phyloP scores from a whole-genome alignment of 805 yeast genomes.

The Grigorovia yakushimaensis region DNA sequence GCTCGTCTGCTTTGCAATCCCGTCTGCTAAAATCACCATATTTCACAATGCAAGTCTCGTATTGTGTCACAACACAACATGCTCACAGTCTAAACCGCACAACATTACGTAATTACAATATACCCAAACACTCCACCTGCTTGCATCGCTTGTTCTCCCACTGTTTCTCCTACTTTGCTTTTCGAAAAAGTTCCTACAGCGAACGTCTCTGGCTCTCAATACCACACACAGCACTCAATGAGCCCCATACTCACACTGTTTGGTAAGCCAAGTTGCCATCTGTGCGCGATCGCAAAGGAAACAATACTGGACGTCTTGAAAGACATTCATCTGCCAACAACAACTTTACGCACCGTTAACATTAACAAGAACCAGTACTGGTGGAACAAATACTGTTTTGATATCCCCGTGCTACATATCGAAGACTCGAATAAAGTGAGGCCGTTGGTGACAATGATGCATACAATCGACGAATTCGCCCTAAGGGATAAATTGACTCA shows the following conservation, averaged over 20 bases:
- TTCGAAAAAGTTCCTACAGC: no score
- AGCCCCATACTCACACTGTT: conserved; percentile 41
- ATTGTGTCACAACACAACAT: no score
- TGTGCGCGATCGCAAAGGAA: conserved; percentile 56
- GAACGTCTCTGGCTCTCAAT: no score
- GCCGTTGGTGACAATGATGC: conserved; percentile 55
- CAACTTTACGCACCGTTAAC: conserved; percentile 38
- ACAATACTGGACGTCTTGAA: conserved; percentile 35
- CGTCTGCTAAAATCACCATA: no score
- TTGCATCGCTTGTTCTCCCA: no score
- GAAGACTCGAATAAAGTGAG: conserved; percentile 36
- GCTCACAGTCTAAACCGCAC: no score
- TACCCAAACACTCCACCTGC: no score
- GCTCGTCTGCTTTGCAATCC: no score
- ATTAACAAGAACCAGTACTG: conserved; percentile 54
- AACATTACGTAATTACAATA: no score
- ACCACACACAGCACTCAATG: background rate
- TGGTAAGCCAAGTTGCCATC: conserved; percentile 58
- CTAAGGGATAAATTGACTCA: conserved; percentile 39
- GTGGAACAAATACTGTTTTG: conserved; percentile 67
- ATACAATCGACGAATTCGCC: conserved; percentile 48
- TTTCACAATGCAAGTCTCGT: no score
- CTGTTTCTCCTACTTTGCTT: no score
- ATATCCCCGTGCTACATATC: conserved; percentile 69
- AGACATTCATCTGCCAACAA: conserved; percentile 25